These are phyloP conservation scores for Colletotrichum cereale DNA, from an alignment of 2,329 filamentous ascomycete species.

Conservation along the genomic window DNA sequence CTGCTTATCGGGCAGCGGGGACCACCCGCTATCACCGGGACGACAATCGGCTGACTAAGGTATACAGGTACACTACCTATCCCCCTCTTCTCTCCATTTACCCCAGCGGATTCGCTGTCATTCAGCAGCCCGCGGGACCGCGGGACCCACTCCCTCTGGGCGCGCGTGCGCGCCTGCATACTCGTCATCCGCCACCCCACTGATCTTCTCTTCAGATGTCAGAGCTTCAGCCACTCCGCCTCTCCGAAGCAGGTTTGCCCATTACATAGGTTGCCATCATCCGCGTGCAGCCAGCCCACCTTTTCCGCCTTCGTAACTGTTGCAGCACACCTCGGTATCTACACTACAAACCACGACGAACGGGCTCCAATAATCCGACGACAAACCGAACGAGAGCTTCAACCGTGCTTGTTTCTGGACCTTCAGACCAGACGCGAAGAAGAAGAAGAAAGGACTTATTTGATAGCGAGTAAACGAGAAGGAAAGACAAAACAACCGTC, in stretches of 20 bases:
- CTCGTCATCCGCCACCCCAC: slow-evolving; percentile 37
- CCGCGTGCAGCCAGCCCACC: background rate
- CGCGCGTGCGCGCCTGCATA: background rate
- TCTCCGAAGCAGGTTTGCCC: slow-evolving; percentile 37
- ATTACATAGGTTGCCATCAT: background rate
- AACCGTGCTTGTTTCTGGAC: too few relatives aligned
- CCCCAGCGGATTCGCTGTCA: background rate
- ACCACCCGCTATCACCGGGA: slow-evolving; percentile 46
- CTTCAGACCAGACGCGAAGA: background rate
- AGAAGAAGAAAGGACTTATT: background rate
- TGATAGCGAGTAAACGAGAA: background rate
- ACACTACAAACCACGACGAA: background rate
- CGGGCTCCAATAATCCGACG: slow-evolving; percentile 4
- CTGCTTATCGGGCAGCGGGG: slow-evolving; percentile 6
- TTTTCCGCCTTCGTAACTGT: background rate
- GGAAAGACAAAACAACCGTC: background rate
- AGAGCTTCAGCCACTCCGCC: slow-evolving; percentile 41
- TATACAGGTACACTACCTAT: too few relatives aligned
- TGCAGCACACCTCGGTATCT: background rate
- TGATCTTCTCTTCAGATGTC: slow-evolving; percentile 36
- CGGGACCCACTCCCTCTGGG: slow-evolving; percentile 4
- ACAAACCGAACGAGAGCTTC: slow-evolving; percentile 3
- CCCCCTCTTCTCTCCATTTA: background rate
- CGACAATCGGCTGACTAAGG: slow-evolving; percentile 46
- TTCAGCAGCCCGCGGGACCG: background rate